A percentile compares a stretch with the other conserved stretches of the same genome.
Conservation (phyloP, 2,329 filamentous ascomycete species). For the Scedosporium apiospermum region DNA sequence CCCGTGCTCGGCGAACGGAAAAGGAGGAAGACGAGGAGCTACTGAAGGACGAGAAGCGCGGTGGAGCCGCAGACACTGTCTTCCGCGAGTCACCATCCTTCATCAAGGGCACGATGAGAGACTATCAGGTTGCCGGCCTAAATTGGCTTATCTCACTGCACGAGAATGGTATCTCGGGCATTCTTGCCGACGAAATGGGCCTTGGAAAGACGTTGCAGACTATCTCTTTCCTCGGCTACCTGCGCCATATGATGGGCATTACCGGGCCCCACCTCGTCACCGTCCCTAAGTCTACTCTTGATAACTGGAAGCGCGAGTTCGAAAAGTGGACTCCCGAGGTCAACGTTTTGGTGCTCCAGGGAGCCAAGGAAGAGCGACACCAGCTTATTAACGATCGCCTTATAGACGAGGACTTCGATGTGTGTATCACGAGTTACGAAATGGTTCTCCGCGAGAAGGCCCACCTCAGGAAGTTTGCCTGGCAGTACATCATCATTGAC, state of each 20-base stretch:
- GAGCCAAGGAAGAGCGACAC: conserved; percentile 87
- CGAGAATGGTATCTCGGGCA: conserved; percentile 97
- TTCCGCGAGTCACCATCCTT: conserved; percentile 93
- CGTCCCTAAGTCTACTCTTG: conserved; percentile 93
- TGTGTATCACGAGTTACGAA: conserved; percentile 97
- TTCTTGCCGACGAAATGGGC: conserved; percentile 97
- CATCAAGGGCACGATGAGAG: conserved; percentile 81
- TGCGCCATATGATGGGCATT: conserved; percentile 83
- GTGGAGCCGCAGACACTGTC: conserved; percentile 75
- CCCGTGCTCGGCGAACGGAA: conserved; percentile 79
- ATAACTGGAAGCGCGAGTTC: conserved; percentile 98
- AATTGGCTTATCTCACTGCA: conserved; percentile 98
- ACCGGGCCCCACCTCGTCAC: conserved; percentile 83
- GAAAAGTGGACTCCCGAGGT: conserved; percentile 90
- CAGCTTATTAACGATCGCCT: conserved; percentile 82
- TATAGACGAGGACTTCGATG: conserved; percentile 92
- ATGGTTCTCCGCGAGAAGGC: conserved; percentile 96
- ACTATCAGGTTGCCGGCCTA: conserved; percentile 90
- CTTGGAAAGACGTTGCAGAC: conserved; percentile 96
- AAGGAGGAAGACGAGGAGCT: conserved; percentile 95
- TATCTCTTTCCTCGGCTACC: conserved; percentile 90
- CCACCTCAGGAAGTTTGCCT: conserved; percentile 93
- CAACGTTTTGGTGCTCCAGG: conserved; percentile 86
- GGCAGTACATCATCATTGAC: conserved; percentile 99
- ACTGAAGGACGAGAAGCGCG: conserved; percentile 78